Conservation (phyloP, 169 alveolate genomes). For the Plasmodium coatneyi region DNA sequence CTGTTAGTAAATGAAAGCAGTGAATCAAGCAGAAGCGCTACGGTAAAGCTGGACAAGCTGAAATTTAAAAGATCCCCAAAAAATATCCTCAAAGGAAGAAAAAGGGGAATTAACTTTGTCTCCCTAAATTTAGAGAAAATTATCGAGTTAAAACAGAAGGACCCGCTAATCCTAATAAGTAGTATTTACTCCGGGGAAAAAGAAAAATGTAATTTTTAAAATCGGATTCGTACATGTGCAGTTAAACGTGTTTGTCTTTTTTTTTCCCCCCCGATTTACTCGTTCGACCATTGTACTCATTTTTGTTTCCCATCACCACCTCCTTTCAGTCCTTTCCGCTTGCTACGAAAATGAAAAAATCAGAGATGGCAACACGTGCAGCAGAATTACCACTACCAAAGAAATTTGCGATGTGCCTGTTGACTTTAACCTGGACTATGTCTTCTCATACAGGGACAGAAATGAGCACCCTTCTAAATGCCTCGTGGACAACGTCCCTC, state of each 20-base stretch:
- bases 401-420: slow-evolving; percentile 53
- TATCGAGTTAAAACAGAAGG: slow-evolving; percentile 25
- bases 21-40: not conserved
- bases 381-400: slow-evolving; percentile 46
- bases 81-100: slow-evolving; percentile 17
- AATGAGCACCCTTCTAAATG: slow-evolving; percentile 16
- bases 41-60: slow-evolving; percentile 14
- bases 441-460: slow-evolving; percentile 1
- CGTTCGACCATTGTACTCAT: not conserved
- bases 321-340: slow-evolving; percentile 34
- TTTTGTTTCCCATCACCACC: not conserved
- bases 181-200: slow-evolving; percentile 40
- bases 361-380: slow-evolving; percentile 10
- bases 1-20: not conserved
- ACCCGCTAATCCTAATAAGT: slow-evolving; percentile 35
- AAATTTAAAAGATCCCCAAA: slow-evolving; percentile 1
- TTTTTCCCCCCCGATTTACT: not conserved
- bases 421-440: slow-evolving; percentile 36
- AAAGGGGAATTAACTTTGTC: slow-evolving; percentile 61
- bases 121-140: slow-evolving; percentile 21
- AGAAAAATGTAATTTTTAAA: slow-evolving; percentile 26
- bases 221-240: not conserved
- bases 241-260: not conserved
- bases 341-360: slow-evolving; percentile 29
- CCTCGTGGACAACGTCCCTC: slow-evolving; percentile 41